Base-by-base conservation (phyloP, 2,329 filamentous ascomycete genomes). In the Cytospora schulzeri region DNA sequence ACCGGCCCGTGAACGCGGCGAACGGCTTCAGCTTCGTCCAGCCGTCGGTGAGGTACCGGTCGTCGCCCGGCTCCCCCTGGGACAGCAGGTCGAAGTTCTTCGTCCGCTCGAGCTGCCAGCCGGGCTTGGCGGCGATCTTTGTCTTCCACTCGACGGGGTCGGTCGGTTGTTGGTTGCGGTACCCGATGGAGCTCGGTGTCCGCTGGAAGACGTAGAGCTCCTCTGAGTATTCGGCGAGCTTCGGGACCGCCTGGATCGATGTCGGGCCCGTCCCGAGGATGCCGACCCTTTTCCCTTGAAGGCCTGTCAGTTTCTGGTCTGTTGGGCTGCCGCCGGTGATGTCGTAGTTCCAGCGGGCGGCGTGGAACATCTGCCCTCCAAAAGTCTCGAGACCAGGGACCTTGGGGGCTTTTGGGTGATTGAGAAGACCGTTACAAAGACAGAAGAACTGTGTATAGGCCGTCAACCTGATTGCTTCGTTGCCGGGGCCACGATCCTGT, bases 141-240 rank as follows among this genome's bases (percentile, higher is more conserved):
- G 69, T 72, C 50, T 66, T 69, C 75, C 78, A 86, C 57, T 77
- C 73, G 15, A 75, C 73, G 0, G 73, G 72, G 51, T 84, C 78
- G 0, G 79, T 84, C 1, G 72, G 63, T 6, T 71, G 68, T 57
- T 82, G 75, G 19, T 70, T 75, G 12, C 80, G 77, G 22, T 69
- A 68, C 26, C 75, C 75, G 5, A 83, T 75, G 0, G 73, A 73
- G 1, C 79, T 76, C 4, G 83, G 83, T 3, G 84, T 87, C 3
- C 84, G 79, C 70, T 87, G 84, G 69, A 87, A 79, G n/a, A 87
- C 82, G 67, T 80, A 83, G 3, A 86, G 69, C 48, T 85, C 74
- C 56, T 82, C 79, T 0, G 81, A 79, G 64, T 76, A 81, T 55
- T 79, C 75, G 2, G 79, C 81, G 0, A 85, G 70, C 22, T 75